Evolutionary conservation across 2,329 filamentous ascomycete species (phyloP).

Genomic region (Botrytis squamosa): DNA sequence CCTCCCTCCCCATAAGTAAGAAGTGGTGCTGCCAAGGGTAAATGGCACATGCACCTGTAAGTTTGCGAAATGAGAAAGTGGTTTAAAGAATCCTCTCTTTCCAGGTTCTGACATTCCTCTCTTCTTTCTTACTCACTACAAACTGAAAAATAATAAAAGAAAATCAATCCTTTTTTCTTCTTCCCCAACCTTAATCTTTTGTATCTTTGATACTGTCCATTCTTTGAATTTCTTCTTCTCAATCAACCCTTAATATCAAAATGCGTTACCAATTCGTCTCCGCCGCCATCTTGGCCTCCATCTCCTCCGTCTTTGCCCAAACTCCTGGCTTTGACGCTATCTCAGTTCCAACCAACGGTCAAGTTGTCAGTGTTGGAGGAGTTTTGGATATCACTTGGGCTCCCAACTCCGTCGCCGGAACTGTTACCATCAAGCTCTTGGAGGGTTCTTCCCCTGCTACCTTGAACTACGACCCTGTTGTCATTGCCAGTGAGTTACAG

Average conservation of each 20-base stretch:
- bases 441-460: constrained; percentile 51
- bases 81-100: constrained; percentile 7
- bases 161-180: neutral
- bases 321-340: constrained; percentile 57
- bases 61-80: constrained; percentile 3
- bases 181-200: constrained; percentile 16
- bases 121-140: neutral
- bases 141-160: constrained; percentile 11
- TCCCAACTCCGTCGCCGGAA: constrained; percentile 43
- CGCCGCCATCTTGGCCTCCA: constrained; percentile 33
- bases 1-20: constrained; percentile 1
- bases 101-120: neutral
- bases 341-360: constrained; percentile 46
- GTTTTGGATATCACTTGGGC: constrained; percentile 53
- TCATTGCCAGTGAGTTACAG: constrained; percentile 52
- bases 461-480: constrained; percentile 41
- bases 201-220: constrained; percentile 36
- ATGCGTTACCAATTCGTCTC: constrained; percentile 36
- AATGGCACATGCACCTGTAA: neutral
- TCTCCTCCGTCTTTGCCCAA: constrained; percentile 47
- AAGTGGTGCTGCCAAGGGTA: constrained; percentile 12
- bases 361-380: constrained; percentile 50
- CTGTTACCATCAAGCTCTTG: constrained; percentile 54
- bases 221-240: constrained; percentile 30
- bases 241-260: constrained; percentile 23